A percentile compares a stretch with the other conserved stretches of the same genome.
These are phyloP conservation scores for Cladobotryum protrusum DNA, from an alignment of 2,329 filamentous ascomycete species.

Conservation along the genomic window DNA sequence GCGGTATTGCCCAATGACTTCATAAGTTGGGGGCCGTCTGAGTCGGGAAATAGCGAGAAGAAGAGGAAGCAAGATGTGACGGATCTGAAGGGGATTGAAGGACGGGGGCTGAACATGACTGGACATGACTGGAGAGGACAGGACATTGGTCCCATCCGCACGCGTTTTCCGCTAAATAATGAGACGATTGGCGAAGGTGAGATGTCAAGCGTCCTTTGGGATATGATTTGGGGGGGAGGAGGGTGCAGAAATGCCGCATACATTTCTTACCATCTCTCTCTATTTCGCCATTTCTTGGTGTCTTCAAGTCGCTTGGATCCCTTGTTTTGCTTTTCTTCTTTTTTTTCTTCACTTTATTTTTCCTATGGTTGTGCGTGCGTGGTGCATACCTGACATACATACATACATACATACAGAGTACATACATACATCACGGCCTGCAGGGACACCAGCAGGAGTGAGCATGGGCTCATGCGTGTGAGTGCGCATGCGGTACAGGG, in stretches of 20 bases:
- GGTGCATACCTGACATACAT: not conserved
- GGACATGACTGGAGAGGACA: not conserved
- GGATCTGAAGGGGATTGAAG: no score
- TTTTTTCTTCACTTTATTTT: no score
- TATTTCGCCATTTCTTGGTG: no score
- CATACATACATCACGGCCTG: not conserved
- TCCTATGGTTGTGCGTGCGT: no score
- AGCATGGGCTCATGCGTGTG: constrained; percentile 9
- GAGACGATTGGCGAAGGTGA: no score
- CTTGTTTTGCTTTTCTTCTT: no score
- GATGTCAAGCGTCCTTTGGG: no score
- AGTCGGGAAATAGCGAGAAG: not conserved
- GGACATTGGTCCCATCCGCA: not conserved
- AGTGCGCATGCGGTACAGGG: not conserved
- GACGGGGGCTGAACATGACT: no score
- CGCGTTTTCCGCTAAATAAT: no score
- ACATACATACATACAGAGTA: no score
- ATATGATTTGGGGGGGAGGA: not conserved
- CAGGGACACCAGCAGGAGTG: not conserved
- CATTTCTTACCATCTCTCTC: no score
- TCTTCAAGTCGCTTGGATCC: no score
- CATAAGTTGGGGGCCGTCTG: not conserved
- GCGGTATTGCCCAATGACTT: not conserved
- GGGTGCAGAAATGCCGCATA: not conserved
- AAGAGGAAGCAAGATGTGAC: not conserved